phyloP scores from a whole-genome alignment of 768 basidiomycete genomes.

The Russula griseocarnosa region DNA sequence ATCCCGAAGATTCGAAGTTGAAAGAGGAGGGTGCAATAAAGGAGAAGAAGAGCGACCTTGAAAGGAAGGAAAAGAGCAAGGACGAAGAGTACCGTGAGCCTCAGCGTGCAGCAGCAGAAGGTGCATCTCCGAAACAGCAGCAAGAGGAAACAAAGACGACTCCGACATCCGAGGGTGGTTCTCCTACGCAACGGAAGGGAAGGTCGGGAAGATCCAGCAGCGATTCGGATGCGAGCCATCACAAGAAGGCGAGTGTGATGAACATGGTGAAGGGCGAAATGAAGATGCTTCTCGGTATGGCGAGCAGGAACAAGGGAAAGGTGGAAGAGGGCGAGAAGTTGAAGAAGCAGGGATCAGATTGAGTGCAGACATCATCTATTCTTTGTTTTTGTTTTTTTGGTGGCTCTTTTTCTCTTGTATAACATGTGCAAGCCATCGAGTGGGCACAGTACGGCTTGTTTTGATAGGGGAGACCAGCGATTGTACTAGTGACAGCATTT shows the following conservation, averaged over 20 bases:
- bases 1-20: neutral
- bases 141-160: neutral
- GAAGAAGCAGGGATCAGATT: conserved; percentile 15
- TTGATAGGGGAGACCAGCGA: neutral
- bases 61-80: neutral
- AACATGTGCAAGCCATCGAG: neutral
- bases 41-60: neutral
- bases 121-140: neutral
- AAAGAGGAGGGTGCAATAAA: conserved; percentile 2
- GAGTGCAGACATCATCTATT: neutral
- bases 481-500: neutral
- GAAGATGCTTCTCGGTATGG: conserved; percentile 24
- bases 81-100: no score
- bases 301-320: conserved; percentile 19
- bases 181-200: conserved; percentile 1
- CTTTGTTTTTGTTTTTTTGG: neutral
- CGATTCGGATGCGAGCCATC: conserved; percentile 21
- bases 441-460: neutral
- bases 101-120: neutral
- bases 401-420: neutral
- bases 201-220: conserved; percentile 21
- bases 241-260: conserved; percentile 20
- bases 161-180: neutral
- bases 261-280: conserved; percentile 23
- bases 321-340: conserved; percentile 24